Conservation (phyloP, 2,329 filamentous ascomycete genomes). For the Verticillium dahliae region DNA sequence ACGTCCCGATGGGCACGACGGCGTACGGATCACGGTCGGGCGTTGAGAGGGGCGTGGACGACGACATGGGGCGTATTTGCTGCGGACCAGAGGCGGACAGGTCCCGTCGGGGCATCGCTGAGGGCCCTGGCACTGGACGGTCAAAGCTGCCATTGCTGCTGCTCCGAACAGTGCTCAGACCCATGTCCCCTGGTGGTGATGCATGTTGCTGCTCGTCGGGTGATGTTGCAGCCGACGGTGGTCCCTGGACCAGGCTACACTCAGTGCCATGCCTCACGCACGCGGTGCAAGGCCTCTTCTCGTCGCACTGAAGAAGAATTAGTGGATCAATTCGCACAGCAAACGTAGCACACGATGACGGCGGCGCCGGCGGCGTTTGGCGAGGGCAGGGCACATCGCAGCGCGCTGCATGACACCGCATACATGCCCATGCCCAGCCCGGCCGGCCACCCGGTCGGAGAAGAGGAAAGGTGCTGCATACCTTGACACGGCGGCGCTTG, state of each 20-base stretch:
- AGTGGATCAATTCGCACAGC: not conserved
- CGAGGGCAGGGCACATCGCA: not conserved
- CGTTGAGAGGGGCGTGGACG: conserved; percentile 8
- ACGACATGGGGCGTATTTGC: not conserved
- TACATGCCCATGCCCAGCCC: not conserved
- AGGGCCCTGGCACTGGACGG: not conserved
- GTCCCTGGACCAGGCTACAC: conserved; percentile 16
- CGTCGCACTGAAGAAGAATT: conserved; percentile 24
- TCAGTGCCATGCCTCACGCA: conserved; percentile 26
- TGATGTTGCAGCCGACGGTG: not conserved
- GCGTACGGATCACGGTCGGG: conserved; percentile 6
- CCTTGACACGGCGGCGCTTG: conserved; percentile 29
- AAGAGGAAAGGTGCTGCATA: conserved; percentile 5
- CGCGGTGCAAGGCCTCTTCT: conserved; percentile 27
- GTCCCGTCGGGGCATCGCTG: not conserved
- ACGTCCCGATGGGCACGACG: conserved; percentile 6
- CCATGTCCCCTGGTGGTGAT: not conserved
- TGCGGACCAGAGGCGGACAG: not conserved
- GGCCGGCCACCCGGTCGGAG: not conserved
- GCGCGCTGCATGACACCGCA: not conserved
- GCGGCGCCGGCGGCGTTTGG: no score
- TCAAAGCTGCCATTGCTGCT: not conserved
- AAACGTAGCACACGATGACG: not conserved
- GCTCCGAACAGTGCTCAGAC: not conserved
- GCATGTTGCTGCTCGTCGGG: not conserved